Percentiles rank a stretch among this genome's conserved stretches.
These are phyloP conservation scores for Pezicula radicicola DNA, from an alignment of 2,329 filamentous ascomycete genomes.

Conservation along the genomic window DNA sequence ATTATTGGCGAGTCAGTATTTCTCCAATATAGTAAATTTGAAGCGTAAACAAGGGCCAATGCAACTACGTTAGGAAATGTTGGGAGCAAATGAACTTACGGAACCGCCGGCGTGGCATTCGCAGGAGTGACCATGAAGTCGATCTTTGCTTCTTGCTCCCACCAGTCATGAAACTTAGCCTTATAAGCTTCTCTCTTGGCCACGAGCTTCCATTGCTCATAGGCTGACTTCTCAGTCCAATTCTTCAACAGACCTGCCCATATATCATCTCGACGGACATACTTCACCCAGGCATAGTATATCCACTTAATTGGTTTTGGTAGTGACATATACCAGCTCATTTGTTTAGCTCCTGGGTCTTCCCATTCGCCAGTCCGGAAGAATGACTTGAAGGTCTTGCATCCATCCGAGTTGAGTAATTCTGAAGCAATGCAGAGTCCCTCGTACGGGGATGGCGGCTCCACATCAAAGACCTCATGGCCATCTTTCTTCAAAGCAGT, in stretches of 20 bases:
- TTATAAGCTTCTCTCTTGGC: constrained; percentile 75
- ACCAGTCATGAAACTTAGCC: constrained; percentile 79
- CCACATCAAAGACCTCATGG: constrained; percentile 68
- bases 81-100: constrained; percentile 27
- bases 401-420: constrained; percentile 82
- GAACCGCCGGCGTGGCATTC: constrained; percentile 86
- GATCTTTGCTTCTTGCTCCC: constrained; percentile 66
- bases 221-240: constrained; percentile 71
- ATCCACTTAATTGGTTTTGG: constrained; percentile 74
- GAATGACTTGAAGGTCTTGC: constrained; percentile 73
- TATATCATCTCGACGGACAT: constrained; percentile 69
- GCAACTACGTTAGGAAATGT: too few relatives aligned
- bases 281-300: constrained; percentile 89
- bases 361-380: constrained; percentile 76
- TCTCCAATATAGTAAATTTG: too few relatives aligned
- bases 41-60: too few relatives aligned
- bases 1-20: too few relatives aligned
- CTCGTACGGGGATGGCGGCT: constrained; percentile 69
- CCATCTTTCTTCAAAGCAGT: constrained; percentile 67
- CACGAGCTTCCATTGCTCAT: constrained; percentile 81
- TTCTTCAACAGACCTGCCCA: constrained; percentile 76
- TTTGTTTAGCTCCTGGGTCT: constrained; percentile 72
- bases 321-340: constrained; percentile 71
- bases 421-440: constrained; percentile 74
- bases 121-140: constrained; percentile 83